Conservation (phyloP, 768 basidiomycete species). For the Amanita thiersii region DNA sequence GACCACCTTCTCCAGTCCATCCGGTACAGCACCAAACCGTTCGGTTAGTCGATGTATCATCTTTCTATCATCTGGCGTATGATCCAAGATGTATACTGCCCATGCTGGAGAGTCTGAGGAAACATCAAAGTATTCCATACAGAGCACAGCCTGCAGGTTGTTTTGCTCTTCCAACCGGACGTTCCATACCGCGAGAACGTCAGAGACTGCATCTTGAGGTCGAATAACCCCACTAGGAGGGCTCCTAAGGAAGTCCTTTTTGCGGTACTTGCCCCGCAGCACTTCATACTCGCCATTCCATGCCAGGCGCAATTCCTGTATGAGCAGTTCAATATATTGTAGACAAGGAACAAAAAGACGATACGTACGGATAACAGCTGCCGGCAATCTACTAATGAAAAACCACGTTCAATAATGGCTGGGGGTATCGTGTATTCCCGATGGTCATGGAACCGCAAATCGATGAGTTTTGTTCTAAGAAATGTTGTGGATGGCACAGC, state of each 20-base stretch:
- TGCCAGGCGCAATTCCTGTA: constrained; percentile 2
- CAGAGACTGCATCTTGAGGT: constrained; percentile 17
- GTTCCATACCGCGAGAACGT: constrained; percentile 10
- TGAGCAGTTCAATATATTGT: background rate
- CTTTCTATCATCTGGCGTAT: constrained; percentile 3
- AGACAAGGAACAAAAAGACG: background rate
- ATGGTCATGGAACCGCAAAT: constrained; percentile 13
- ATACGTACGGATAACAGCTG: constrained; percentile 14
- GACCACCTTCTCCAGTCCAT: constrained; percentile 15
- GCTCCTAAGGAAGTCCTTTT: background rate
- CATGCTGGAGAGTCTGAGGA: constrained; percentile 16
- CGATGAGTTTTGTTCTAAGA: constrained; percentile 14
- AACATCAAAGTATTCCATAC: constrained; percentile 13
- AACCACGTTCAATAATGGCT: constrained; percentile 7
- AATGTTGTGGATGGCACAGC: background rate
- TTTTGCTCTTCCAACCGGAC: background rate
- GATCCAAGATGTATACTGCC: constrained; percentile 19
- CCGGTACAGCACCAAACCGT: constrained; percentile 16
- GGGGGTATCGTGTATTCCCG: constrained; percentile 11
- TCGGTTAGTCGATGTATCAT: constrained; percentile 10
- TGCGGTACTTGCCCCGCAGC: background rate
- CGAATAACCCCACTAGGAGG: background rate
- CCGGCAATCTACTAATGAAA: constrained; percentile 14
- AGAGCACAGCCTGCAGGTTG: constrained; percentile 11
- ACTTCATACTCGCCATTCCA: constrained; percentile 1